Evolutionary conservation across 768 basidiomycete genomes (phyloP), one percentile per base, ranked within the genome.

Genomic region (Tylopilus sp.): DNA sequence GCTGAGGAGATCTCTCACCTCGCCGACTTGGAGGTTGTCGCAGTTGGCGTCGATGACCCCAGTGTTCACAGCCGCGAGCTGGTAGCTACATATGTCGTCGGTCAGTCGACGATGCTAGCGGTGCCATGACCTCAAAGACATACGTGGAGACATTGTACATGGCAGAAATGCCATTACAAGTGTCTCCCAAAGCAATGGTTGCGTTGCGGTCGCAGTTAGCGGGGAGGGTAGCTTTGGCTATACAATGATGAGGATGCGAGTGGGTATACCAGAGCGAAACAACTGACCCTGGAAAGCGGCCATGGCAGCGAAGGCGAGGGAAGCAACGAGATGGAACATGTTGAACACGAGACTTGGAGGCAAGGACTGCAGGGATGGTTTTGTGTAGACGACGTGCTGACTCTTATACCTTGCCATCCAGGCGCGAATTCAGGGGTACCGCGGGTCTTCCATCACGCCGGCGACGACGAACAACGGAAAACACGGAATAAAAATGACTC

Each of bases 101-200:
- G 23, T 50, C 8, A 52, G 49, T 47, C 11, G 20, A 8, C 26
- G 17, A 48, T 12, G 23, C 23, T 3, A 26, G 8, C 2, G 13
- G 35, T 40, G 13, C 11, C 11, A 40, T 11, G 12, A n/a, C n/a
- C n/a, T n/a, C 6, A 5, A 5, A 20, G 18, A 70, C 81, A 44
- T 56, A 86, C 84, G 82, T 83, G 35, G 85, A 85, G 54, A 77
- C 80, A 48, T 81, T 78, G 60, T 83, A 58, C 18, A 74, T 64
- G 30, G 78, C 77, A 57, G 82, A 87, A 66, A 90, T 89, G 49
- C 53, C 60, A 67, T 88, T n/a, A 64, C 88, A 90, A 51, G 75
- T 79, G 61, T 88, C 83, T 30, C 80, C 80, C 6, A 62, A 59
- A 52, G 69, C 58, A 47, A 89, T 75, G 46, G 79, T 84, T 63